Evolutionary conservation across 2,329 filamentous ascomycete species (phyloP), one percentile per base, ranked within the genome.

Genomic region (Ophiognomonia clavigignenti-juglandacearum): DNA sequence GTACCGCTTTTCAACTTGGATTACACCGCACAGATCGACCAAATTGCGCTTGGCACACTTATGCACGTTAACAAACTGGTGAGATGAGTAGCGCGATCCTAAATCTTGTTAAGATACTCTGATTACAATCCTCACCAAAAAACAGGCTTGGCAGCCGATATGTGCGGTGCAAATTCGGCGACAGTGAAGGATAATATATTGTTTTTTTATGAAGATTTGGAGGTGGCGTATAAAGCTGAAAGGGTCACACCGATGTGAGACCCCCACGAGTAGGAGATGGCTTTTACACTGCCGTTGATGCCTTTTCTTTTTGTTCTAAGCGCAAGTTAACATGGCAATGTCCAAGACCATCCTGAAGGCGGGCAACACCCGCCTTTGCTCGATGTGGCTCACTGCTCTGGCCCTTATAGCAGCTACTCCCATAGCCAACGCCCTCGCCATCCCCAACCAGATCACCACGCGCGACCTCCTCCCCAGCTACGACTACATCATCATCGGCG

Each of bases 401-500:
- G 34, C 44, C 6, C 31, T 47, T 18, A 37, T 47, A 29, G 38
- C 38, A 16, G 44, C 44, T 18, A 42, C 38, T 38, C 42, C 44
- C 39, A 19, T 47, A 18, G 23, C 38, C 38, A 47, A 35, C 31
- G 44, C 44, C 31, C 23, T 29, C 20, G 38, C 36, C 16, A 26
- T 47, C 11, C 44, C 44, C 3, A 37, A 31, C 11, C 44, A 47
- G 38, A 41, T 47, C 38, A 10, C 26, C 20, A 18, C 38, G 10
- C 31, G 29, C 2, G 38, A 47, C 23, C 32, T 47, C 32, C 18
- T 47, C 31, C 34, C 29, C 16, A 42, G 19, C 9, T 57, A 57
- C 42, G 55, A 57, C 44, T 57, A 53, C 41, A 41, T 57, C 18
- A 38, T 58, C 9, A 40, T 54, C 9, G 56, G 56, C 14, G 56